Percentiles rank a stretch among this genome's conserved stretches.
phyloP scores from a whole-genome alignment of 176 grass and related monocot species.

The Oryza meridionalis region DNA sequence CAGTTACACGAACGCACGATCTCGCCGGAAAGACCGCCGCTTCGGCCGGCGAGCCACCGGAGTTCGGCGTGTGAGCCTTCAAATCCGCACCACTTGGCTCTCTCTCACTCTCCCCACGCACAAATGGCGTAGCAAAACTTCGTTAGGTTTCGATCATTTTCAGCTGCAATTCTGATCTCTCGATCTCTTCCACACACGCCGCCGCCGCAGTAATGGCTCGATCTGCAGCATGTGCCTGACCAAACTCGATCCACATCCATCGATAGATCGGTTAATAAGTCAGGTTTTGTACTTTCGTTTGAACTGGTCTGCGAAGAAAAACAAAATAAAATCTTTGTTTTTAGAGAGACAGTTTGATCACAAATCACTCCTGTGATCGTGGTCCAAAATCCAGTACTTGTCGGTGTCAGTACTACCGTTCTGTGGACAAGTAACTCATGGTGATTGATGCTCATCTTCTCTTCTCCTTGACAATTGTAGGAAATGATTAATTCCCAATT shows the following conservation, averaged over 20 bases:
- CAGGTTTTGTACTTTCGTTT: neutral
- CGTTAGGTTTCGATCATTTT: conserved; percentile 35
- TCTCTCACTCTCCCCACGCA: neutral
- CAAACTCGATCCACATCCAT: neutral
- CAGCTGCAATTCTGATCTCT: neutral
- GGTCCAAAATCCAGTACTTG: neutral
- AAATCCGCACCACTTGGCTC: neutral
- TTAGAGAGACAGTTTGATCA: neutral
- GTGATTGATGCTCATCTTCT: neutral
- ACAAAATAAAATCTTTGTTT: neutral
- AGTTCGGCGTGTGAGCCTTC: neutral
- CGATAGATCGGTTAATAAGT: neutral
- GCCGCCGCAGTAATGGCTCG: too few relatives aligned
- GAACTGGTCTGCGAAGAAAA: neutral
- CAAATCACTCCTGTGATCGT: conserved; percentile 19
- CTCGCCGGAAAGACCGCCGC: neutral
- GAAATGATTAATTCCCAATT: neutral
- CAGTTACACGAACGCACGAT: neutral
- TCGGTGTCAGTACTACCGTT: neutral
- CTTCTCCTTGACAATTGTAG: neutral
- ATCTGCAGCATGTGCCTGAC: neutral
- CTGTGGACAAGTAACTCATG: neutral
- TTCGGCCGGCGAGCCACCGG: neutral
- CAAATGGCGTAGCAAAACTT: neutral
- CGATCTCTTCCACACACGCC: neutral